These are phyloP conservation scores for Phaffia rhodozyma DNA, from an alignment of 1,284 basidiomycete genomes.

Conservation along the genomic window DNA sequence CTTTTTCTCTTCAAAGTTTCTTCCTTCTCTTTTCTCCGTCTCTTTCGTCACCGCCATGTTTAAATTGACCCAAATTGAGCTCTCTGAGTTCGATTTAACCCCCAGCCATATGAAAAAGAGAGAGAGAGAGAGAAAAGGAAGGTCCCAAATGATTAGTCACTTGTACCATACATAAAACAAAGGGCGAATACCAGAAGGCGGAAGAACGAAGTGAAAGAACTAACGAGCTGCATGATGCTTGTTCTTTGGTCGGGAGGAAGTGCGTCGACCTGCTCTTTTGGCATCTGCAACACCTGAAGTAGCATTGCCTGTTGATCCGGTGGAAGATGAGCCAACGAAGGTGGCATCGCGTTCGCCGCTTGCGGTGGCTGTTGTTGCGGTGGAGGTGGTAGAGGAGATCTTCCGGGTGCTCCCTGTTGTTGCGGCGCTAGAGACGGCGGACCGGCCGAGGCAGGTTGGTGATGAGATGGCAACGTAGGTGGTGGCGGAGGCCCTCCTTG, in stretches of 20 bases:
- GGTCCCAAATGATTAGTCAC: background rate
- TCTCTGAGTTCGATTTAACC: background rate
- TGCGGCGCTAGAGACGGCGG: background rate
- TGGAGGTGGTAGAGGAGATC: constrained; percentile 19
- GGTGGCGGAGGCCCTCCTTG: constrained; percentile 22
- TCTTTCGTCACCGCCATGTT: background rate
- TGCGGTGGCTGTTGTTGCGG: constrained; percentile 25
- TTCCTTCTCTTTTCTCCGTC: background rate
- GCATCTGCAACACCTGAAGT: constrained; percentile 72
- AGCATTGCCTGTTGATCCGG: constrained; percentile 56
- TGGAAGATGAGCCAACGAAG: constrained; percentile 28
- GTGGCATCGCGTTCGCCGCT: constrained; percentile 17
- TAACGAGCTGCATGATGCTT: constrained; percentile 8
- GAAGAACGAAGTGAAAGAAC: background rate
- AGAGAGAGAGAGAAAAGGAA: too few relatives aligned
- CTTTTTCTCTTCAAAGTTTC: background rate
- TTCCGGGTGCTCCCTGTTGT: constrained; percentile 21
- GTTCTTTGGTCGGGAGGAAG: constrained; percentile 64
- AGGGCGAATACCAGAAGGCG: too few relatives aligned
- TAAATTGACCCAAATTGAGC: background rate
- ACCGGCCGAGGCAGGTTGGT: constrained; percentile 13
- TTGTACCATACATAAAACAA: background rate
- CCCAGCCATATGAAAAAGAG: background rate
- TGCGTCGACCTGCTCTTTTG: constrained; percentile 73
- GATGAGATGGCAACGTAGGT: constrained; percentile 17